Percentiles rank a stretch among this genome's conserved stretches.
Conservation (phyloP, 345 rosid genomes). For the Lagerstroemia speciosa region DNA sequence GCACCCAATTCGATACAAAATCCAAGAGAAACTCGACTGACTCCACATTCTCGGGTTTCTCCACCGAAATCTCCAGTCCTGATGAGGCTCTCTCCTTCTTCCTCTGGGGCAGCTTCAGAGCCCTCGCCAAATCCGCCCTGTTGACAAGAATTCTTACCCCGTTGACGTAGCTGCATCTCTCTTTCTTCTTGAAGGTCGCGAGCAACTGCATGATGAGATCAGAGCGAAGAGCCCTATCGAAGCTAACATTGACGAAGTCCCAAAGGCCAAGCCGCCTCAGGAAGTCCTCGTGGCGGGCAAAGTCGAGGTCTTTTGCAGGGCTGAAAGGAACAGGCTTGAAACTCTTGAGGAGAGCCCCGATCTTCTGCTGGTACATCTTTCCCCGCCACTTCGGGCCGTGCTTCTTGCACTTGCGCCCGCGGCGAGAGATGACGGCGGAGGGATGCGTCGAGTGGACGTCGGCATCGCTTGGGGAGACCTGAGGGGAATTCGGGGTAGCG, state of each 20-base stretch:
- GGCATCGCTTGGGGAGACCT: not conserved
- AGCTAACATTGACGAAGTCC: slow-evolving; percentile 71
- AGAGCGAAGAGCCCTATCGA: slow-evolving; percentile 37
- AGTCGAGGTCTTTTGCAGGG: slow-evolving; percentile 49
- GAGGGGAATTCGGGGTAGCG: slow-evolving; percentile 4
- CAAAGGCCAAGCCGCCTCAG: slow-evolving; percentile 63
- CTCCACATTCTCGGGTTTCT: slow-evolving; percentile 36
- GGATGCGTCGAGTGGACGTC: not conserved
- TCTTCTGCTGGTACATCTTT: slow-evolving; percentile 42
- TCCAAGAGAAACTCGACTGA: slow-evolving; percentile 44
- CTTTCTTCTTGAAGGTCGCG: slow-evolving; percentile 31
- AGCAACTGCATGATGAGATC: slow-evolving; percentile 57
- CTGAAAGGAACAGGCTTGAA: slow-evolving; percentile 59
- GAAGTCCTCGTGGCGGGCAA: slow-evolving; percentile 44
- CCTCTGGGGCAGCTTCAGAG: slow-evolving; percentile 52
- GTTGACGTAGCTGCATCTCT: slow-evolving; percentile 52
- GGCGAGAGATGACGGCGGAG: slow-evolving; percentile 15
- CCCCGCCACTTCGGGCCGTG: slow-evolving; percentile 22
- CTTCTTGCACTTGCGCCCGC: slow-evolving; percentile 34
- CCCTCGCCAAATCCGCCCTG: slow-evolving; percentile 78
- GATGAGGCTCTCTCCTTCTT: slow-evolving; percentile 29
- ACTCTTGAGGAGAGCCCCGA: slow-evolving; percentile 28
- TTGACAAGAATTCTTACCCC: slow-evolving; percentile 41
- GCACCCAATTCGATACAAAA: slow-evolving; percentile 52
- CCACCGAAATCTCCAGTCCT: slow-evolving; percentile 19